A percentile compares a stretch with the other conserved stretches of the same genome.
phyloP scores from a whole-genome alignment of 2,329 filamentous ascomycete species.

The Cadophora sp. region DNA sequence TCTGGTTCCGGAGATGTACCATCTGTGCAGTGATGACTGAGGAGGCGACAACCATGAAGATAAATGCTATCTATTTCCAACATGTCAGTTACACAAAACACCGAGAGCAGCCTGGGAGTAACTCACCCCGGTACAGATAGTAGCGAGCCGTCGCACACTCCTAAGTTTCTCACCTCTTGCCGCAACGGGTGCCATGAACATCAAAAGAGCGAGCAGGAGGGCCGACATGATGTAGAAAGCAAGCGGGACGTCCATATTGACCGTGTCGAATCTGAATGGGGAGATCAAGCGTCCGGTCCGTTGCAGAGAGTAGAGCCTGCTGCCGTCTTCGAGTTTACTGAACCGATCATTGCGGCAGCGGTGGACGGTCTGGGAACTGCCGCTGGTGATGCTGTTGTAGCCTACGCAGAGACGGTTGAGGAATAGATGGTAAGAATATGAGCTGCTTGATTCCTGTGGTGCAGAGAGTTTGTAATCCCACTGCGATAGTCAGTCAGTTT shows the following conservation, averaged over 20 bases:
- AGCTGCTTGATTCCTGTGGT: neutral
- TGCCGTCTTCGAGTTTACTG: neutral
- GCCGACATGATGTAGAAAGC: constrained; percentile 16
- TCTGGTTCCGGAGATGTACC: constrained; percentile 8
- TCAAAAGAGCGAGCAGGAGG: neutral
- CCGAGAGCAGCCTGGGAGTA: neutral
- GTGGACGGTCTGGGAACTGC: neutral
- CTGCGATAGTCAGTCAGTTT: constrained; percentile 1
- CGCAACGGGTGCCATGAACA: constrained; percentile 3
- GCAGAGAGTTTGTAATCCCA: constrained; percentile 1
- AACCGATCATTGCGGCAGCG: neutral
- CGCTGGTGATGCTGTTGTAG: neutral
- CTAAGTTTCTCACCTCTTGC: neutral
- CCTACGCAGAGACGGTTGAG: constrained; percentile 14
- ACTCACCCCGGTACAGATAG: constrained; percentile 1
- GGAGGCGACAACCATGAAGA: constrained; percentile 18
- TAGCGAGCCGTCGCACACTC: neutral
- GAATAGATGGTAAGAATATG: neutral
- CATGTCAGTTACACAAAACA: neutral
- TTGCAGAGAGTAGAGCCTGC: neutral
- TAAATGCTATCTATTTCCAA: neutral
- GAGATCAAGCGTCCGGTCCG: neutral
- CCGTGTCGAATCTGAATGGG: constrained; percentile 13
- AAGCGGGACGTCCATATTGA: constrained; percentile 15
- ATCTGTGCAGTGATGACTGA: constrained; percentile 18